Evolutionary conservation across 805 yeast species (phyloP), one percentile per base, ranked within the genome.

Genomic region (Saturnispora kantuleensis): DNA sequence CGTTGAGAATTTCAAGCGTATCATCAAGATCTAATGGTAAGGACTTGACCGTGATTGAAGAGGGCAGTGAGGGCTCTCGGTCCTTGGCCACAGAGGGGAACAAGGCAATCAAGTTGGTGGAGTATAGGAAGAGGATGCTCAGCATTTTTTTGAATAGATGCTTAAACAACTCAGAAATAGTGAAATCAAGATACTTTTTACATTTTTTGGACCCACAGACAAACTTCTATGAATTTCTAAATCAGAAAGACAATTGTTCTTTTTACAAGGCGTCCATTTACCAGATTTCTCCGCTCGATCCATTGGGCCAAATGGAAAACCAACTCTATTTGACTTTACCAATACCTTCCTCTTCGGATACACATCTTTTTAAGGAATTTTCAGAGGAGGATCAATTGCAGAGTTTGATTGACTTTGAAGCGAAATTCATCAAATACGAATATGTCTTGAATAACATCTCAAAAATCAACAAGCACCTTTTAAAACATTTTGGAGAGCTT

Each of bases 201-300:
- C 77, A 81, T 56, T 93, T 93, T 56, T 62, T 93, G 46, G 93
- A 88, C 57, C 95, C 97, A 6, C 82, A 82, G 48, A 77, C 85
- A 10, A 74, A 76, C 52, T 93, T 96, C 90, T 69, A 73, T 18
- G 96, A 89, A 56, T 95, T 77, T 2, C 55, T 81, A 41, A 65
- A 63, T 38, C 59, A 75, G 3, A 79, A 81, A 11, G 81, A 79
- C 3, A 68, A 80, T 13, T 64, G 73, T 3, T 62, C 67, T 10
- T 60, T 83, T 16, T 44, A 43, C 77, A 87, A 38, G 56, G 68
- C 52, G 59, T 76, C 58, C 64, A 73, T 50, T 53, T 83, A 42
- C 63, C 74, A 50, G 77, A 77, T 65, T 4, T 82, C 86, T 4
- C 86, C 88, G 1, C 56, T 74, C 29, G 68, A 74, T 45, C 84